Conservation (phyloP, 257 asterid species). For the Sherardia arvensis region DNA sequence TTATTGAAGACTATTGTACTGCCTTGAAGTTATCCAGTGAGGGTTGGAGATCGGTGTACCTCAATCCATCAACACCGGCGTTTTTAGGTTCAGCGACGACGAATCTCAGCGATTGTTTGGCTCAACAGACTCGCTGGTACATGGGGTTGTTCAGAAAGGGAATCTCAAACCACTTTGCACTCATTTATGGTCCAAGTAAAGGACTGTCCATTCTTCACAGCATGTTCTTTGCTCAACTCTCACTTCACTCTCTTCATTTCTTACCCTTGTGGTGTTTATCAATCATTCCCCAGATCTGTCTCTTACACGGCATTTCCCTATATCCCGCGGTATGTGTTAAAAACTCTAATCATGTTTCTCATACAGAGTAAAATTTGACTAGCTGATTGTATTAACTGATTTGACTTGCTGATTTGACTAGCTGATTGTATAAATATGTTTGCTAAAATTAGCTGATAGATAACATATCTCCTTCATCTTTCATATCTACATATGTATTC, state of each 20-base stretch:
- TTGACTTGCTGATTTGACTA: no score
- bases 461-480: no score
- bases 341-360: no score
- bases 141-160: constrained; percentile 25
- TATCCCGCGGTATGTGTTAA: constrained; percentile 16
- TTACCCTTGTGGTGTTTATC: constrained; percentile 14
- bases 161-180: constrained; percentile 18
- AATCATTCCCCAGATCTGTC: constrained; percentile 28
- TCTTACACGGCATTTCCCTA: constrained; percentile 17
- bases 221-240: constrained; percentile 18
- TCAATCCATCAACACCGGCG: constrained; percentile 23
- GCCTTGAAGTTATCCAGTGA: constrained; percentile 16
- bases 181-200: constrained; percentile 14
- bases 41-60: constrained; percentile 32
- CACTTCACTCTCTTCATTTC: constrained; percentile 18
- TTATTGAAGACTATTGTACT: constrained; percentile 25
- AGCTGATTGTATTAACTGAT: no score
- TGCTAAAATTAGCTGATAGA: no score
- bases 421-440: no score
- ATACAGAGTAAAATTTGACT: no score
- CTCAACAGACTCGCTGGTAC: constrained; percentile 18
- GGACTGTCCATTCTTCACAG: constrained; percentile 14
- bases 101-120: constrained; percentile 14
- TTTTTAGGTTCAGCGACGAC: constrained; percentile 22
- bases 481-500: no score